phyloP scores from a whole-genome alignment of 805 yeast species.

The Wickerhamomyces chaumierensis region DNA sequence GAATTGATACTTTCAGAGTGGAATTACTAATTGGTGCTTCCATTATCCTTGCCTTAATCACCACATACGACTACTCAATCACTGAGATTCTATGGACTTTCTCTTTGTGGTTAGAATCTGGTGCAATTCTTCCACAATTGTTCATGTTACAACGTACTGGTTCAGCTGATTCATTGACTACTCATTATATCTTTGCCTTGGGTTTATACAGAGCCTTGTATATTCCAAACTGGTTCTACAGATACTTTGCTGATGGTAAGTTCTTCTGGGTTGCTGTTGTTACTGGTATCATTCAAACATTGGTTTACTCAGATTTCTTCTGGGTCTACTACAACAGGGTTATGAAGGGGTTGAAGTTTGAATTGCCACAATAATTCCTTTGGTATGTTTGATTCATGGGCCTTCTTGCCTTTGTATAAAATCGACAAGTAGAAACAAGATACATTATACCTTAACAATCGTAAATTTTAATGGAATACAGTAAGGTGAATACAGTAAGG shows the following conservation, averaged over 20 bases:
- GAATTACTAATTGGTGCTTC: conserved; percentile 61
- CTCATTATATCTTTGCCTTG: conserved; percentile 87
- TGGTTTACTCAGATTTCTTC: conserved; percentile 89
- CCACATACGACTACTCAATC: conserved; percentile 53
- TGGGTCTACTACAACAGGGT: conserved; percentile 80
- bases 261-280: conserved; percentile 61
- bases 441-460: too few species aligned
- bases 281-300: conserved; percentile 81
- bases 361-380: conserved; percentile 52
- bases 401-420: too few species aligned
- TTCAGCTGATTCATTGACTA: conserved; percentile 75
- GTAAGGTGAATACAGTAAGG: too few species aligned
- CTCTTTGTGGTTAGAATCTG: conserved; percentile 84
- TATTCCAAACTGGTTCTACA: conserved; percentile 91
- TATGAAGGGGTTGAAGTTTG: conserved; percentile 65
- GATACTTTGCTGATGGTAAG: conserved; percentile 52
- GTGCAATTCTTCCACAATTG: conserved; percentile 87
- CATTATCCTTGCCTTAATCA: conserved; percentile 43
- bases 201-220: conserved; percentile 86
- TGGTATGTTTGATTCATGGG: too few species aligned
- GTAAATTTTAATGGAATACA: too few species aligned
- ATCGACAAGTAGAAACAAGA: too few species aligned
- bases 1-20: conserved; percentile 66
- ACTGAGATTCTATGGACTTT: conserved; percentile 77
- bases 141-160: conserved; percentile 85